A percentile compares a stretch with the other conserved stretches of the same genome.
Conservation (phyloP, 345 rosid genomes). For the Hibiscus mutabilis region DNA sequence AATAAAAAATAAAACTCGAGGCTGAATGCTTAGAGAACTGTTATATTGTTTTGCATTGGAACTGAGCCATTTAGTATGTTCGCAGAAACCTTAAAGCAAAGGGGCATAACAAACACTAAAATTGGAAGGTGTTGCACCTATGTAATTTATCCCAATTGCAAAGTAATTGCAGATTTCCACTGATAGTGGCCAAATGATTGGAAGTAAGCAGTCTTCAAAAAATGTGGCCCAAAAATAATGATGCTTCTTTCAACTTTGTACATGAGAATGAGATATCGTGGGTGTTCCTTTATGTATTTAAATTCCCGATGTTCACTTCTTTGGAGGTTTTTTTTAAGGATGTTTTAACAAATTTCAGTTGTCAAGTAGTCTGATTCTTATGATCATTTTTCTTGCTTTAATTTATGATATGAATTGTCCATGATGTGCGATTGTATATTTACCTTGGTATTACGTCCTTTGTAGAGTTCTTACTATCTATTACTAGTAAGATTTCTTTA, state of each 20-base stretch:
- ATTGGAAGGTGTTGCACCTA: not conserved
- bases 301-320: not conserved
- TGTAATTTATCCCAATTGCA: not conserved
- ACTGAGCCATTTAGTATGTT: not conserved
- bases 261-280: not conserved
- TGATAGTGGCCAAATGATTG: not conserved
- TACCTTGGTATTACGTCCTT: slow-evolving; percentile 15
- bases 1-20: not conserved
- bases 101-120: not conserved
- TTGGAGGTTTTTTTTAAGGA: not conserved
- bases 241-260: not conserved
- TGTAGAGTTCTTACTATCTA: slow-evolving; percentile 4
- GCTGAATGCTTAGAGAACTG: not conserved
- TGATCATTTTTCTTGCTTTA: not conserved
- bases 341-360: slow-evolving; percentile 1
- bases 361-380: not conserved
- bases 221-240: not conserved
- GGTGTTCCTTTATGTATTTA: not conserved
- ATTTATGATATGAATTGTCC: slow-evolving; percentile 8
- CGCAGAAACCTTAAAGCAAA: not conserved
- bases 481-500: slow-evolving; percentile 32
- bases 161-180: not conserved
- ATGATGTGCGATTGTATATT: slow-evolving; percentile 4
- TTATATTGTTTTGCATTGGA: not conserved
- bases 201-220: not conserved